phyloP scores from a whole-genome alignment of 2,329 filamentous ascomycete species.

The Drechslerella dactyloides region DNA sequence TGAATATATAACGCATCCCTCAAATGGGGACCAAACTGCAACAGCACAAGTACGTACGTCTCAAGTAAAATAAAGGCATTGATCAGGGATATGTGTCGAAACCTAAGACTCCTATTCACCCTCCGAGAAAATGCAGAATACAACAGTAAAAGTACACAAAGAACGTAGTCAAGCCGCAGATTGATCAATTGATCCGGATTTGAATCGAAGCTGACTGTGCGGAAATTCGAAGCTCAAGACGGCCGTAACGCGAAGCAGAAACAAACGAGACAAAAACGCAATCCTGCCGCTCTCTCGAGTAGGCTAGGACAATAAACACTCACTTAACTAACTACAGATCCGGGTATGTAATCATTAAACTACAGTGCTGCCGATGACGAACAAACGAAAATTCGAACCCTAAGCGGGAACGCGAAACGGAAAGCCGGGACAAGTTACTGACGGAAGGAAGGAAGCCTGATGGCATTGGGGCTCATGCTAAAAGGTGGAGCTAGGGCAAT shows the following conservation, averaged over 20 bases:
- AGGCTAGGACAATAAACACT: neutral
- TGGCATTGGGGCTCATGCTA: no score
- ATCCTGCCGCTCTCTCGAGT: neutral
- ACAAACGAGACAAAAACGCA: slow-evolving; percentile 2
- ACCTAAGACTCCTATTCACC: slow-evolving; percentile 29
- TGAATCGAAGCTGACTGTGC: no score
- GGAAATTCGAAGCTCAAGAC: slow-evolving; percentile 13
- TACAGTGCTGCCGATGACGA: slow-evolving; percentile 13
- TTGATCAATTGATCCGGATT: no score
- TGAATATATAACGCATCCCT: no score
- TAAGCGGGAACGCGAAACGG: no score
- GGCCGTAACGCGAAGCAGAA: slow-evolving; percentile 7
- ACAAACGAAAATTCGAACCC: neutral
- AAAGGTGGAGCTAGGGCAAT: no score
- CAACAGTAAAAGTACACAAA: slow-evolving; percentile 37
- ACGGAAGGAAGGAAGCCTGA: no score
- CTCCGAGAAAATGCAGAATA: slow-evolving; percentile 13
- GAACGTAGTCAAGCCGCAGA: neutral
- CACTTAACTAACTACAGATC: slow-evolving; percentile 5
- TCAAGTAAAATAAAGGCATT: slow-evolving; percentile 25
- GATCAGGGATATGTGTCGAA: slow-evolving; percentile 14
- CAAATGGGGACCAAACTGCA: no score
- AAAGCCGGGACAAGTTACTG: no score
- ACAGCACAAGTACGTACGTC: slow-evolving; percentile 12
- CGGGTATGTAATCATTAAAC: slow-evolving; percentile 34